Conservation (phyloP, 495 filamentous ascomycete species). For the Cercophora scortea region DNA sequence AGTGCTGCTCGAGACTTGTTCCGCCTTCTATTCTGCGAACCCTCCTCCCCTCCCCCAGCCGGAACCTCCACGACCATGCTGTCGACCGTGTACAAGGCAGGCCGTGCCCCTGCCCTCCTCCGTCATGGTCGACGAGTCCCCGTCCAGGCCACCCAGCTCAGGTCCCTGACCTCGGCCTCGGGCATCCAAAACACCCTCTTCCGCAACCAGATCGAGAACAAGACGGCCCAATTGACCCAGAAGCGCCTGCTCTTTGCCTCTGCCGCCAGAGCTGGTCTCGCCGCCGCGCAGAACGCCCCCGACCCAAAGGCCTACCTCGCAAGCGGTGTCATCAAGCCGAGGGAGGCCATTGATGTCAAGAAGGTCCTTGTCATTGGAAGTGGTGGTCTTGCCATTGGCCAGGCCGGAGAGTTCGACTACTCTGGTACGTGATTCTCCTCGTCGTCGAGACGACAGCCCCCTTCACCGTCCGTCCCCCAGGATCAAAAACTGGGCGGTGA, state of each 20-base stretch:
- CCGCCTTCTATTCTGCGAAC: neutral
- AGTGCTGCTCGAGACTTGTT: slow-evolving; percentile 7
- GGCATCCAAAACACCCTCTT: slow-evolving; percentile 21
- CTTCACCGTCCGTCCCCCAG: neutral
- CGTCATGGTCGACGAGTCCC: slow-evolving; percentile 41
- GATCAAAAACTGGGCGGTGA: slow-evolving; percentile 9
- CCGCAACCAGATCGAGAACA: slow-evolving; percentile 22
- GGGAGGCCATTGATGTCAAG: slow-evolving; percentile 79
- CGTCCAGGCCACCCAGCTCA: slow-evolving; percentile 21
- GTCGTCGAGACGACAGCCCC: neutral
- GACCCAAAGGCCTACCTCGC: slow-evolving; percentile 81
- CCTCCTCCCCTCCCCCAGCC: no score
- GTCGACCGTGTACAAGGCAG: slow-evolving; percentile 36
- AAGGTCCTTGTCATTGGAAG: slow-evolving; percentile 97
- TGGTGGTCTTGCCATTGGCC: slow-evolving; percentile 94
- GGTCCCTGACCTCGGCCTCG: slow-evolving; percentile 29
- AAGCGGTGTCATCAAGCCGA: slow-evolving; percentile 73
- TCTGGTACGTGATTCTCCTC: slow-evolving; percentile 55
- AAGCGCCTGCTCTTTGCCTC: slow-evolving; percentile 34
- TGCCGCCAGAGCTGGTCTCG: slow-evolving; percentile 21
- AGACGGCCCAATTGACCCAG: slow-evolving; percentile 20
- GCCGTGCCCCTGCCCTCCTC: slow-evolving; percentile 40
- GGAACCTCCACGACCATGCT: slow-evolving; percentile 17
- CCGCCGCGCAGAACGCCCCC: slow-evolving; percentile 54
- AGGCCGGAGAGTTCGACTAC: slow-evolving; percentile 98